A percentile compares a stretch with the other conserved stretches of the same genome.
phyloP scores from a whole-genome alignment of 1,284 basidiomycete species.

The Leccinum pseudoinsigne region DNA sequence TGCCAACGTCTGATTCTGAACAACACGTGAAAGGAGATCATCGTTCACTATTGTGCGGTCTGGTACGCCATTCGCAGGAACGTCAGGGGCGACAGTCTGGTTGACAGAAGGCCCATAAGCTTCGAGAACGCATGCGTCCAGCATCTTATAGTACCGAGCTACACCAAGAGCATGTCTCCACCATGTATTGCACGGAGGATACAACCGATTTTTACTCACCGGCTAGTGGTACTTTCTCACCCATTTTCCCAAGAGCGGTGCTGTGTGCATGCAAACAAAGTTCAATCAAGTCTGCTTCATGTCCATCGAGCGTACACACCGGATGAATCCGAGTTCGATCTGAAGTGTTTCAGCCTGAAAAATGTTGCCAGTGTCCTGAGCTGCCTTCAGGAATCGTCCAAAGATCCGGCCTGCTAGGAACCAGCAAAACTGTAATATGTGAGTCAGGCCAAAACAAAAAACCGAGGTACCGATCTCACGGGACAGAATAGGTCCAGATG shows the following conservation, averaged over 20 bases:
- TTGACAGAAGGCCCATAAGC: slow-evolving; percentile 31
- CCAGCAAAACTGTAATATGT: slow-evolving; percentile 59
- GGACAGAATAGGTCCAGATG: slow-evolving; percentile 10
- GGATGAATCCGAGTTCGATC: slow-evolving; percentile 63
- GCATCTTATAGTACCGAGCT: slow-evolving; percentile 64
- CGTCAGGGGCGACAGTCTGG: not conserved
- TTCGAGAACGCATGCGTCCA: slow-evolving; percentile 45
- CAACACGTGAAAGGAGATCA: slow-evolving; percentile 14
- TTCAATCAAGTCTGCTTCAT: not conserved
- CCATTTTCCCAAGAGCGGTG: slow-evolving; percentile 58
- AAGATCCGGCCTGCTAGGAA: slow-evolving; percentile 65
- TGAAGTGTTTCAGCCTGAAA: slow-evolving; percentile 57
- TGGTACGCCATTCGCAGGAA: slow-evolving; percentile 11
- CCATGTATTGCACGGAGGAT: not conserved
- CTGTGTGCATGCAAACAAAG: slow-evolving; percentile 34
- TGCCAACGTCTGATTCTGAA: slow-evolving; percentile 11
- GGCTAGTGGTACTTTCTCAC: slow-evolving; percentile 63
- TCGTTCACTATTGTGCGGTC: slow-evolving; percentile 13
- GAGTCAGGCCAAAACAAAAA: not conserved
- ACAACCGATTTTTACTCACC: slow-evolving; percentile 33
- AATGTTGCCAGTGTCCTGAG: slow-evolving; percentile 49
- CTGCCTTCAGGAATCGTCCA: slow-evolving; percentile 60
- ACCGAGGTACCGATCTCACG: slow-evolving; percentile 3
- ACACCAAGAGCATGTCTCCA: slow-evolving; percentile 6
- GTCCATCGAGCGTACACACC: slow-evolving; percentile 42